These are phyloP conservation scores for Petunia secreta DNA, from an alignment of 257 asterid genomes.

Conservation along the genomic window DNA sequence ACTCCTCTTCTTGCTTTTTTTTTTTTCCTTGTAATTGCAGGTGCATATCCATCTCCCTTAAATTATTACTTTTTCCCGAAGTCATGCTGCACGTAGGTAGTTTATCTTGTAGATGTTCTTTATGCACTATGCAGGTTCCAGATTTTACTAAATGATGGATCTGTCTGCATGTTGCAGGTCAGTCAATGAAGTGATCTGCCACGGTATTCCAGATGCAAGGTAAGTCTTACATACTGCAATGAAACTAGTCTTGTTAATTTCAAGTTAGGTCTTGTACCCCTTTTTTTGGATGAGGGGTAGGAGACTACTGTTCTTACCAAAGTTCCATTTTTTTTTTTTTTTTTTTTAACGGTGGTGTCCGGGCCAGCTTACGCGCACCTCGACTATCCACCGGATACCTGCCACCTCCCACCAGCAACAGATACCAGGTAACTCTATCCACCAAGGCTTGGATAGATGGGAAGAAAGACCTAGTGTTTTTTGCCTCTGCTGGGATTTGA, in stretches of 20 bases:
- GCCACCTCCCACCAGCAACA: too few relatives aligned
- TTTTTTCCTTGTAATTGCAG: constrained; percentile 43
- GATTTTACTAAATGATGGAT: constrained; percentile 29
- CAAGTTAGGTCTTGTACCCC: neutral
- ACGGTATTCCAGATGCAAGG: constrained; percentile 99
- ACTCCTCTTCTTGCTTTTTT: neutral
- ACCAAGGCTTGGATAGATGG: too few relatives aligned
- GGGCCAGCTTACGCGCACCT: too few relatives aligned
- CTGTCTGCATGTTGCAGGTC: constrained; percentile 61
- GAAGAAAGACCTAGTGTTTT: too few relatives aligned
- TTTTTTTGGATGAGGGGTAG: neutral
- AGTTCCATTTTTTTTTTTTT: neutral
- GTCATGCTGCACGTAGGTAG: constrained; percentile 99
- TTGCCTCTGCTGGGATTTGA: too few relatives aligned
- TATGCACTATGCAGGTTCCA: constrained; percentile 26
- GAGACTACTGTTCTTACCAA: neutral
- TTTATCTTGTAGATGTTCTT: constrained; percentile 40
- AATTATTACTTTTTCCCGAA: constrained; percentile 94
- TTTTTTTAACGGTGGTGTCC: too few relatives aligned
- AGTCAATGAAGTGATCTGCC: constrained; percentile 96
- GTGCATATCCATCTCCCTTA: constrained; percentile 98
- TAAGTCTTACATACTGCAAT: constrained; percentile 34
- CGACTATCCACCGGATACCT: too few relatives aligned
- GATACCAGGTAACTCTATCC: too few relatives aligned
- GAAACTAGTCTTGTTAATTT: constrained; percentile 13